Evolutionary conservation across 176 grass and related monocot species (phyloP).

Genomic region (Triticum aestivum): IWGSC_CS_RefSeq_v2.1 NC_057803.1:555876774-555877273

Average conservation of each 20-base stretch:
- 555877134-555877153: neutral
- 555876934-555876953: conserved; percentile 80
- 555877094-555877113: neutral
- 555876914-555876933: conserved; percentile 75
- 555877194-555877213: conserved; percentile 86
- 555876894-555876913: conserved; percentile 17
- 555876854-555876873: conserved; percentile 21
- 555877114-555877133: conserved; percentile 3
- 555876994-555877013: conserved; percentile 80
- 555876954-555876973: conserved; percentile 98
- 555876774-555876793: conserved; percentile 81
- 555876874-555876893: conserved; percentile 18
- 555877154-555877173: neutral
- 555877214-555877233: conserved; percentile 99
- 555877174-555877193: conserved; percentile 45
- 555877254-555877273: conserved; percentile 18
- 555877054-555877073: neutral
- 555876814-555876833: conserved; percentile 93
- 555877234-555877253: conserved; percentile 92
- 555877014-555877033: neutral
- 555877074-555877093: neutral
- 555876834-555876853: conserved; percentile 56
- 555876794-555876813: conserved; percentile 77
- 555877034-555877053: neutral
- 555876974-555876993: conserved; percentile 89